Conservation (phyloP, 2,329 filamentous ascomycete genomes). For the Colletotrichum sp. region DNA sequence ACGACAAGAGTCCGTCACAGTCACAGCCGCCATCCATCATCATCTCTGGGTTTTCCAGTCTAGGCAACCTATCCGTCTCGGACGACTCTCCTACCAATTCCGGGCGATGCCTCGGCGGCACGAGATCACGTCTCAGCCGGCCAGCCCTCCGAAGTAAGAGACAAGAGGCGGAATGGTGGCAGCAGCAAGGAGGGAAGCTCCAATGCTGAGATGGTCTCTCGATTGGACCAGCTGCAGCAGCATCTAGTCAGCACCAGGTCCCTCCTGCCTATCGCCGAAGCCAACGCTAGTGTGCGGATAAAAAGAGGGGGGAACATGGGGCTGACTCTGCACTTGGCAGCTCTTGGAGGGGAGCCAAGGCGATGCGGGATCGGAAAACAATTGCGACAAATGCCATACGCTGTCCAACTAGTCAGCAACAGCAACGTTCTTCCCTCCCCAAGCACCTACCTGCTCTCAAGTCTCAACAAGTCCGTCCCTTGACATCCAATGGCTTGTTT, state of each 20-base stretch:
- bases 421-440: neutral
- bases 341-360: neutral
- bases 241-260: neutral
- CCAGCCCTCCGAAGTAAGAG: neutral
- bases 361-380: conserved; percentile 8
- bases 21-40: neutral
- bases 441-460: neutral
- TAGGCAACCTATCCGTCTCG: neutral
- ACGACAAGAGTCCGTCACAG: neutral
- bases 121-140: neutral
- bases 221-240: neutral
- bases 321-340: conserved; percentile 1
- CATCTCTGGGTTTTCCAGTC: neutral
- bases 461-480: neutral
- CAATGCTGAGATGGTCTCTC: neutral
- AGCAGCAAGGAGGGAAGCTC: neutral
- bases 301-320: conserved; percentile 6
- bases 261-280: neutral
- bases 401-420: neutral
- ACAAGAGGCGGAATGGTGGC: neutral
- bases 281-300: conserved; percentile 13
- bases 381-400: neutral
- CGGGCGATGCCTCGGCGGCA: conserved; percentile 4
- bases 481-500: neutral
- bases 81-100: neutral